phyloP scores from a whole-genome alignment of 371 early-diverging fungal species.

The Blastocladiella emersonii region DNA sequence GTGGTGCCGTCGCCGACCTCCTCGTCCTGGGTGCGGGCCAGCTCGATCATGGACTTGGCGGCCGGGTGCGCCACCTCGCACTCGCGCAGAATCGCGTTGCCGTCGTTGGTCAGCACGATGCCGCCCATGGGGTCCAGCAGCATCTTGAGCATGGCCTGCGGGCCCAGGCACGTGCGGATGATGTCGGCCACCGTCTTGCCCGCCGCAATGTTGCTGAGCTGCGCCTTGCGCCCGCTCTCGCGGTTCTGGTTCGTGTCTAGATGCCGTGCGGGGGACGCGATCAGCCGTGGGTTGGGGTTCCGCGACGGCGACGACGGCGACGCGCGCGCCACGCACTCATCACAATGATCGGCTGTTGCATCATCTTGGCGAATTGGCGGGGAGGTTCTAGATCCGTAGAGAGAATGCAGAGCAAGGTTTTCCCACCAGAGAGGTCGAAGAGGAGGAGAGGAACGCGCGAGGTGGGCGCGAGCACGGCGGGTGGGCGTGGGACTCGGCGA shows the following conservation, averaged over 20 bases:
- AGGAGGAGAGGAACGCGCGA: no score
- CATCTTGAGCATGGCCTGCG: conserved; percentile 99
- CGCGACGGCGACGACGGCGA: neutral
- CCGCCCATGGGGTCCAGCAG: conserved; percentile 99
- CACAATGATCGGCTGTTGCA: conserved; percentile 29
- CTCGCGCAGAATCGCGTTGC: conserved; percentile 98
- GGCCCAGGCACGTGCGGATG: conserved; percentile 98
- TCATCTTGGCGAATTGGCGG: conserved; percentile 10
- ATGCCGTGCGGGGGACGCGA: neutral
- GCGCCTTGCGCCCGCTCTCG: conserved; percentile 91
- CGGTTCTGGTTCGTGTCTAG: conserved; percentile 85
- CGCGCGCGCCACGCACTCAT: conserved; percentile 19
- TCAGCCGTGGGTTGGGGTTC: neutral
- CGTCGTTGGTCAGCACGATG: conserved; percentile 99
- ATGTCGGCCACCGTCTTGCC: conserved; percentile 98
- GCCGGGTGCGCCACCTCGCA: conserved; percentile 99
- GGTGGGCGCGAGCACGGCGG: no score
- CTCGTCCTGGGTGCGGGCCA: conserved; percentile 99
- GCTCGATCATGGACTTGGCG: conserved; percentile 98
- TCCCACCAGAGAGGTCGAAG: no score
- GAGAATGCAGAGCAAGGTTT: no score
- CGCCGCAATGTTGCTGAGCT: conserved; percentile 90
- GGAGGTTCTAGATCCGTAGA: no score
- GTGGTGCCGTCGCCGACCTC: conserved; percentile 99
- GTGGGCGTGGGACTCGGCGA: no score